Evolutionary conservation across 371 early-diverging fungal genomes (phyloP).

Genomic region (Blakeslea trispora): DNA sequence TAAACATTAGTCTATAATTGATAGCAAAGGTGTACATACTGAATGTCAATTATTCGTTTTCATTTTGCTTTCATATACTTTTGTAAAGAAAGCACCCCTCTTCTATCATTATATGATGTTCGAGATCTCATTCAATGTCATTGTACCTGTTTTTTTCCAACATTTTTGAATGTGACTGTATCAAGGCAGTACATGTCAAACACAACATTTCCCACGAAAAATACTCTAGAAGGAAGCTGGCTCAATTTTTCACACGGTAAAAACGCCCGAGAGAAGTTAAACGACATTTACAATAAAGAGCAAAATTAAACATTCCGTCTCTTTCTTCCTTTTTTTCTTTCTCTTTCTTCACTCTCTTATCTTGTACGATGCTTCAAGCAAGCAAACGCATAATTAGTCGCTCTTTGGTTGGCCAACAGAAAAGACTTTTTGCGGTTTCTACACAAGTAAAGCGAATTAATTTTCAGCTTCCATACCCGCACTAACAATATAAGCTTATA

Average conservation of each 20-base stretch:
- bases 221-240: constrained; percentile 10
- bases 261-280: background rate
- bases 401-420: constrained; percentile 12
- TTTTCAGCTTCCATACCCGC: background rate
- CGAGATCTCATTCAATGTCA: too few relatives aligned
- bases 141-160: too few relatives aligned
- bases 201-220: constrained; percentile 22
- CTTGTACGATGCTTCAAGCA: constrained; percentile 13
- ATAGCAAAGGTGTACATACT: too few relatives aligned
- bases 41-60: too few relatives aligned
- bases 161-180: too few relatives aligned
- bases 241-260: constrained; percentile 19
- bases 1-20: too few relatives aligned
- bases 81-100: too few relatives aligned
- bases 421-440: constrained; percentile 13
- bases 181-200: background rate
- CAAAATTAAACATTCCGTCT: background rate
- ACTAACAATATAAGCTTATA: constrained; percentile 1
- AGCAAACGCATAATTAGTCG: background rate
- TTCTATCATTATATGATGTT: too few relatives aligned
- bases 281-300: background rate
- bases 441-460: constrained; percentile 8
- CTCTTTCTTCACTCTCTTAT: background rate
- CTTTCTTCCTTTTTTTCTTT: constrained; percentile 1
- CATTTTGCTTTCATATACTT: too few relatives aligned